Evolutionary conservation across 2,329 filamentous ascomycete species (phyloP), one percentile per base, ranked within the genome.

Genomic region (Fusarium buxicola): DNA sequence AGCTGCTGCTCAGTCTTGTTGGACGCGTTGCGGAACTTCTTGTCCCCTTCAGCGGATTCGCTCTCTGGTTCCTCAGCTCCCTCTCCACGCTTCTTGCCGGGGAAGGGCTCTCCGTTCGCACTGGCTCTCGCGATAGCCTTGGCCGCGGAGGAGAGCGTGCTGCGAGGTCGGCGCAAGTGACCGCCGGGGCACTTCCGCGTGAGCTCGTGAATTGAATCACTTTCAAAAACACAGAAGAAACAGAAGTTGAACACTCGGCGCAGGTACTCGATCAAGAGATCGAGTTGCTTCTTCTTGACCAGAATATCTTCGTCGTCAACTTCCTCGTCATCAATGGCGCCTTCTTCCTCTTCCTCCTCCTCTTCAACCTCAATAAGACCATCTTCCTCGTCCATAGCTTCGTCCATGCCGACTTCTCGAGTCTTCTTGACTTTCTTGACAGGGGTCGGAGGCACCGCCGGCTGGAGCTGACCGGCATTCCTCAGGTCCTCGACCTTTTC

Each of bases 161-260:
- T 91, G 55, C 94, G 86, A 34, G 95, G 95, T 44, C 95, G 89
- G 62, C 95, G 92, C 60, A 99, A 87, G 81, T 99, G 95, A n/a
- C 95, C 95, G 36, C 95, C 95, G 24, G 95, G 93, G 70, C 95
- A 99, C 78, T 99, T 98, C 58, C 95, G 89, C 35, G 92, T 94
- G 66, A 99, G 83, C 78, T 99, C 95, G 72, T 99, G 95, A 18
- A 98, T 89, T 0, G 94, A 98, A 76, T 99, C 95, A 73, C 93
- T 95, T 78, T 99, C 95, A 69, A 99, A 98, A 6, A 99, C 96
- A 75, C 95, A 99, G 81, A 98, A 99, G 82, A 99, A 97, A 81
- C 95, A 99, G 80, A 99, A 98, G 78, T 95, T 97, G 84, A 96
- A 96, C 48, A 99, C 95, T 13, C 95, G 89, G 48, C 95, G 92